Percentiles rank a stretch among this genome's conserved stretches.
Evolutionary conservation across 2,329 filamentous ascomycete genomes (phyloP).

Genomic region (Alternaria triticina): DNA sequence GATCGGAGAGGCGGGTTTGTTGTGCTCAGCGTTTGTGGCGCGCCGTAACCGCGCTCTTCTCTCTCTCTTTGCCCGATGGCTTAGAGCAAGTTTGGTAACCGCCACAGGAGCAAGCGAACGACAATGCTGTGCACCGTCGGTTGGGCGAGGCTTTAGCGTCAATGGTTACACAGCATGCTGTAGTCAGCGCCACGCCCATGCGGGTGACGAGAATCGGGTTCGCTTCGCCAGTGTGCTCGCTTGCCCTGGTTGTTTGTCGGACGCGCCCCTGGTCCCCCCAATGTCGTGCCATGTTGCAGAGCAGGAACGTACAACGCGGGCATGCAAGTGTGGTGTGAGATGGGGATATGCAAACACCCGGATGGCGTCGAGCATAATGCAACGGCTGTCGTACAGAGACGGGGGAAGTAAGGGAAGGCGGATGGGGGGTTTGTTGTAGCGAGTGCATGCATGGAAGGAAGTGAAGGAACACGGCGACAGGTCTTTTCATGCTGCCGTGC

Average conservation of each 20-base stretch:
- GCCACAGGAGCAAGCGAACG: conserved; percentile 14
- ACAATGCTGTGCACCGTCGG: conserved; percentile 18
- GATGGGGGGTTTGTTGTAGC: neutral
- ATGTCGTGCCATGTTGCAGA: conserved; percentile 26
- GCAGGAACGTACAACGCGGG: conserved; percentile 1
- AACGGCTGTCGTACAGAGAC: conserved; percentile 38
- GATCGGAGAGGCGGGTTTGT: neutral
- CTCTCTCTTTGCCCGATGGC: neutral
- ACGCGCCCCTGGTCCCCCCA: neutral
- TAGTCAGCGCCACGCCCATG: conserved; percentile 27
- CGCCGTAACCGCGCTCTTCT: conserved; percentile 18
- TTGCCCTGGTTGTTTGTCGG: conserved; percentile 17
- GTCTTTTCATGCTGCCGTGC: neutral
- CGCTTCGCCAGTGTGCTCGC: conserved; percentile 15
- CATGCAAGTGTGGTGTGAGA: neutral
- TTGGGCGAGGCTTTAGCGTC: conserved; percentile 13
- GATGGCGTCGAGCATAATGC: conserved; percentile 32
- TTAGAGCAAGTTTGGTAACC: neutral
- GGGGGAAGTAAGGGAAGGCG: neutral
- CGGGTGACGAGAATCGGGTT: conserved; percentile 16
- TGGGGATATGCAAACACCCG: conserved; percentile 22
- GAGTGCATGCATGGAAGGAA: neutral
- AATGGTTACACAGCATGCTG: conserved; percentile 34
- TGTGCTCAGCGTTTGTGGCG: neutral
- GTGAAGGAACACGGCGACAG: neutral